These are phyloP conservation scores for Sclerotinia trifoliorum DNA, from an alignment of 2,329 filamentous ascomycete species.

Conservation along the genomic window DNA sequence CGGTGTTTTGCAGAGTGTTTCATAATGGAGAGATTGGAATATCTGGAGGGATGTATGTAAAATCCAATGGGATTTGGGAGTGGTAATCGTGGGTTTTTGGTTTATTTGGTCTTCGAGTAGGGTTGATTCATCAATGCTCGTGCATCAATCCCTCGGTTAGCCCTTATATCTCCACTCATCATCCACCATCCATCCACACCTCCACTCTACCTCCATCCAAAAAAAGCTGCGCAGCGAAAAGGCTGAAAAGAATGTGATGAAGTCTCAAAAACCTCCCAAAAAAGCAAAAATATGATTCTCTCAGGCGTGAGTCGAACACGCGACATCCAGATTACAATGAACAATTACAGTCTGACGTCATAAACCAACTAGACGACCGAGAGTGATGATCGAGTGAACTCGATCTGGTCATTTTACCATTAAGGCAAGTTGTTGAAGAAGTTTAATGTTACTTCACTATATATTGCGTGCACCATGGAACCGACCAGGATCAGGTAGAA, in stretches of 20 bases:
- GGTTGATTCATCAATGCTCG: neutral
- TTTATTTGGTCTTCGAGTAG: neutral
- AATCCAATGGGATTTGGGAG: neutral
- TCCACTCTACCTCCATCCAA: neutral
- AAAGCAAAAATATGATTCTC: neutral
- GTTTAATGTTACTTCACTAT: neutral
- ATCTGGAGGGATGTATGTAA: neutral
- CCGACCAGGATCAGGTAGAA: neutral
- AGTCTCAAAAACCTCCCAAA: no score
- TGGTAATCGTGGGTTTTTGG: neutral
- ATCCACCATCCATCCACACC: neutral
- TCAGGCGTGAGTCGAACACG: conserved; percentile 17
- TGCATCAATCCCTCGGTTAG: neutral
- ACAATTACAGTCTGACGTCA: conserved; percentile 19
- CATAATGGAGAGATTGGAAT: neutral
- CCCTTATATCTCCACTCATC: neutral
- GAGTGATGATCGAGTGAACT: conserved; percentile 7
- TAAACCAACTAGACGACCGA: conserved; percentile 22
- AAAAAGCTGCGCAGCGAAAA: neutral
- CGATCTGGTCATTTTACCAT: conserved; percentile 11
- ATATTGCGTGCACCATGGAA: rapidly evolving
- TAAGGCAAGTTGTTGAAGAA: neutral
- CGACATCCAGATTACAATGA: conserved; percentile 16
- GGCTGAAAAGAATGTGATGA: neutral
- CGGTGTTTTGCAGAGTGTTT: neutral